These are phyloP conservation scores for Tetrapyrgos nigripes DNA, from an alignment of 1,284 basidiomycete species.

Conservation along the genomic window DNA sequence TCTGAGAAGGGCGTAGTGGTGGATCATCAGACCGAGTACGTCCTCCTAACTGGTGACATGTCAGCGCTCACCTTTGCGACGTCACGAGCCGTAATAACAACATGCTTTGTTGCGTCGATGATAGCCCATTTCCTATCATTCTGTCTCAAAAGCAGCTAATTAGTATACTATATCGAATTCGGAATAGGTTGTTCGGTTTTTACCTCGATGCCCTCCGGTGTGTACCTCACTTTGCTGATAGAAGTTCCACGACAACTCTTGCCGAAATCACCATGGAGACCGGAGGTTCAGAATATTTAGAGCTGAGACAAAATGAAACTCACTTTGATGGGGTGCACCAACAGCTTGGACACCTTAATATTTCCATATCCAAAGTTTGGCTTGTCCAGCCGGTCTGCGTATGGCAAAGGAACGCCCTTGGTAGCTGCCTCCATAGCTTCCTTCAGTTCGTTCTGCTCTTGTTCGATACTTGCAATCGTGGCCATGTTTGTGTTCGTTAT, in stretches of 20 bases:
- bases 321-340: constrained; percentile 76
- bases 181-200: constrained; percentile 11
- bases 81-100: constrained; percentile 70
- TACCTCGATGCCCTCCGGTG: constrained; percentile 71
- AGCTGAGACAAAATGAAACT: background rate
- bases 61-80: constrained; percentile 67
- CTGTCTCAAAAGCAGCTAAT: constrained; percentile 40
- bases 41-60: no score
- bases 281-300: background rate
- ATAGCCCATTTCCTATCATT: constrained; percentile 75
- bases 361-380: constrained; percentile 36
- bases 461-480: background rate
- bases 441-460: background rate
- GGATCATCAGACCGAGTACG: background rate
- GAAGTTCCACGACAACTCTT: constrained; percentile 72
- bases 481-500: background rate
- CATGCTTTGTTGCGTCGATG: constrained; percentile 58
- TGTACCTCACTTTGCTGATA: constrained; percentile 61
- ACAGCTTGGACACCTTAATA: constrained; percentile 61
- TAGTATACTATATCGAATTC: no score
- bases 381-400: constrained; percentile 1
- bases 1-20: constrained; percentile 41
- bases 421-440: background rate
- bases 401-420: background rate
- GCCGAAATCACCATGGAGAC: background rate